Conservation (phyloP, 768 basidiomycete species). For the Mycena kentingensis region DNA sequence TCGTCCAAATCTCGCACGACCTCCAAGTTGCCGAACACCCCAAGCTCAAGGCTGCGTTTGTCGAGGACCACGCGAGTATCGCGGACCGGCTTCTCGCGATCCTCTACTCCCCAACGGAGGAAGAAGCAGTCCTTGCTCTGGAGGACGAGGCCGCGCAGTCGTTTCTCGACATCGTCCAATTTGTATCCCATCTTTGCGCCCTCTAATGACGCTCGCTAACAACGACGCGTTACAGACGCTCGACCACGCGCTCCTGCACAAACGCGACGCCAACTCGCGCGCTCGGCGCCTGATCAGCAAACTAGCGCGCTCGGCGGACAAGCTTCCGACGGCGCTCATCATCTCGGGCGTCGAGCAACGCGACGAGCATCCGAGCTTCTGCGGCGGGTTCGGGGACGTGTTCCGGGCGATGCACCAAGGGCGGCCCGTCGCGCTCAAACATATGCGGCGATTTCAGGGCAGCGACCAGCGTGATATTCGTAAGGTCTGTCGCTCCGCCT, state of each 20-base stretch:
- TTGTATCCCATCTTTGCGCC: constrained; percentile 3
- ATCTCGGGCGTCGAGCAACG: constrained; percentile 3
- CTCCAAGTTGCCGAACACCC: constrained; percentile 5
- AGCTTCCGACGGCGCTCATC: background rate
- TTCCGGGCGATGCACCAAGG: background rate
- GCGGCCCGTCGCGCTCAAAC: background rate
- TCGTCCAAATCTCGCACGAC: constrained; percentile 3
- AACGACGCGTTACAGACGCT: background rate
- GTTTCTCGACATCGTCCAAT: constrained; percentile 18
- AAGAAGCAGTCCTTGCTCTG: constrained; percentile 11
- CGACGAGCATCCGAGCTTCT: background rate
- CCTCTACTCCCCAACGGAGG: constrained; percentile 11
- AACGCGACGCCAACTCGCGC: constrained; percentile 2
- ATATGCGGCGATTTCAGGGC: constrained; percentile 1
- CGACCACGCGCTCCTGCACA: constrained; percentile 4
- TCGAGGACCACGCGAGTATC: constrained; percentile 5
- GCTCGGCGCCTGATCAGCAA: constrained; percentile 1
- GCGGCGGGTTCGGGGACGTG: background rate
- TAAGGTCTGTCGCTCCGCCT: no score
- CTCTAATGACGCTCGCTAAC: background rate
- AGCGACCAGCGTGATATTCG: constrained; percentile 1
- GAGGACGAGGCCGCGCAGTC: constrained; percentile 18
- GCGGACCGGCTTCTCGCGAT: constrained; percentile 3
- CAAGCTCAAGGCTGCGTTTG: constrained; percentile 8
- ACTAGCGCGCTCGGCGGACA: background rate